Evolutionary conservation across 176 grass and related monocot species (phyloP), one percentile per base, ranked within the genome.

Genomic region (Puya raimondii): DNA sequence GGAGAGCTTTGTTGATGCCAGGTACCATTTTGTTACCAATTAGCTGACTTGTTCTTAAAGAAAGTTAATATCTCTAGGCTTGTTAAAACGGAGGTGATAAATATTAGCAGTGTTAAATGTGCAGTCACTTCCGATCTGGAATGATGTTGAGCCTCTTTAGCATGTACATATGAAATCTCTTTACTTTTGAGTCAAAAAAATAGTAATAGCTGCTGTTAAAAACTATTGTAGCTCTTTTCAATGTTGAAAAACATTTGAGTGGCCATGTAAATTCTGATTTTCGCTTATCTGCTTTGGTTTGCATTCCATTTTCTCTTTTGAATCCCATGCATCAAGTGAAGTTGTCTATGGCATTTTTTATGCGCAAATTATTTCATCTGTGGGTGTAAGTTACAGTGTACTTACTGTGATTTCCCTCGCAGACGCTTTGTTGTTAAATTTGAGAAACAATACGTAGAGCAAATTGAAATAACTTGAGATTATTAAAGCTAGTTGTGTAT

Each of bases 1-100:
- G 5, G 94, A 99, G 78, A 86, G 82, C 83, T 99, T 80, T 76
- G 90, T 99, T 20, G 94, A 99, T 75, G 82, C 80, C 51, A 89
- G 90, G 77, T 93, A 99, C 72, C 94, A 93, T 86, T 93, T 99
- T 54, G 86, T 93, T 65, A 75, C 82, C 69, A 86, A 78, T 64
- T 86, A 79, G 54, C 53, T 70, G 33, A 86, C 57, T 70, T 80
- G 80, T 70, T 56, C 29, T 11, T 49, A n/a, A 47, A 29, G 13
- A 29, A 42, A 0, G 33, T 42, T 42, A 42, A 42, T 42, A 42
- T 42, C 0, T 42, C 4, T 6, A 42, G 33, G 33, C 33, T 42
- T 42, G 33, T 42, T 42, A 42, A 42, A 42, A 42, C 33, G 6
- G 33, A 7, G 33, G 33, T 42, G 33, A 42, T 42, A 42, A 42